Conservation (phyloP, 129 eudicot species). For the Solidago caesia region DNA sequence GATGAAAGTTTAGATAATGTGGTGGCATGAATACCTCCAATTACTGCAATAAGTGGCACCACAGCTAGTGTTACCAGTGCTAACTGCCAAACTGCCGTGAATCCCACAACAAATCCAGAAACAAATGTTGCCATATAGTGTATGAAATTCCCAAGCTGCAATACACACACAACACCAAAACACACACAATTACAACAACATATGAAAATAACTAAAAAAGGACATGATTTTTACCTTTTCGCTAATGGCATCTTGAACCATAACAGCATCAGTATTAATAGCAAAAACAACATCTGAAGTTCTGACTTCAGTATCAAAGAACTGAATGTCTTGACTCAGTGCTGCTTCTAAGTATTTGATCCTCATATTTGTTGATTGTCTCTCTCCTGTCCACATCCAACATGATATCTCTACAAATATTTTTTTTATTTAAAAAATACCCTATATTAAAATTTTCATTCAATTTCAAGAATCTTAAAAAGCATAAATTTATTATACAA, state of each 20-base stretch:
- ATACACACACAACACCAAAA: conserved; percentile 31
- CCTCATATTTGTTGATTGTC: conserved; percentile 97
- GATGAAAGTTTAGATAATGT: conserved; percentile 73
- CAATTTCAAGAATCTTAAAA: conserved; percentile 59
- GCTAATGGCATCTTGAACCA: conserved; percentile 99
- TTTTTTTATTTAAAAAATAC: no score
- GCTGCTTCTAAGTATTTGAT: conserved; percentile 92
- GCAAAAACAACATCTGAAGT: conserved; percentile 95
- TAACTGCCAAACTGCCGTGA: conserved; percentile 95
- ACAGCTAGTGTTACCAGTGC: conserved; percentile 87
- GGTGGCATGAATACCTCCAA: conserved; percentile 74
- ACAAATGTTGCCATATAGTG: conserved; percentile 94
- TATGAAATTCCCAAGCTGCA: conserved; percentile 88
- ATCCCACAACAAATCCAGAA: conserved; percentile 94
- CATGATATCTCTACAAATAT: conserved; percentile 99
- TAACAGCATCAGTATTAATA: conserved; percentile 93
- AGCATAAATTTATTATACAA: neutral
- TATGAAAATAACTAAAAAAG: neutral
- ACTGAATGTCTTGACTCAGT: conserved; percentile 90
- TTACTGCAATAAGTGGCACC: conserved; percentile 90
- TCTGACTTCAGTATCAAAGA: conserved; percentile 87
- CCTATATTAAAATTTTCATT: conserved; percentile 24
- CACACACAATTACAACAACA: conserved; percentile 17
- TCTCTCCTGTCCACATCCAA: conserved; percentile 99
- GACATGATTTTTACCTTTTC: conserved; percentile 58